Evolutionary conservation across 1,284 basidiomycete genomes (phyloP).

Genomic region (Fomes fomentarius): DNA sequence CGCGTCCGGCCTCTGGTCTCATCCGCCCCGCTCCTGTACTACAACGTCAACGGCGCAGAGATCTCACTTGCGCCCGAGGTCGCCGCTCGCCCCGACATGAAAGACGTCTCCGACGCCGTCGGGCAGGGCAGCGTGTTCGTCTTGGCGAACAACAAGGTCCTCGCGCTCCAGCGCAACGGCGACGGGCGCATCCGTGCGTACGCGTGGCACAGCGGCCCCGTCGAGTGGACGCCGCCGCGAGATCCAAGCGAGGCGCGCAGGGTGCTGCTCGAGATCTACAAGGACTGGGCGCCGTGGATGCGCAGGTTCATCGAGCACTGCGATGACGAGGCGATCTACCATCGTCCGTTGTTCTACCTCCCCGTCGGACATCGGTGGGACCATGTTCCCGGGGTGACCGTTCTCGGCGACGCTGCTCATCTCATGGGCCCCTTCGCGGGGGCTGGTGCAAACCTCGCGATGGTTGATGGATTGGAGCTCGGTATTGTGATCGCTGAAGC

Average conservation of each 20-base stretch:
- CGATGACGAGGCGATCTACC: conserved; percentile 10
- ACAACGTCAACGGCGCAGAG: conserved; percentile 8
- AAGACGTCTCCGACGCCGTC: conserved; percentile 5
- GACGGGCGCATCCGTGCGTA: conserved; percentile 12
- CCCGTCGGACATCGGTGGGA: conserved; percentile 13
- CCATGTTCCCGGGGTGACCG: conserved; percentile 19
- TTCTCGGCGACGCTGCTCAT: conserved; percentile 52
- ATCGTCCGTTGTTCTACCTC: conserved; percentile 6
- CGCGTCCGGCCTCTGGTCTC: conserved; percentile 38
- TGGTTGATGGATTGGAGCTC: conserved; percentile 24
- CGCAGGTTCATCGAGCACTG: conserved; percentile 9
- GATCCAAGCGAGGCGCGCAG: conserved; percentile 10
- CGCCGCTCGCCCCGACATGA: conserved; percentile 1
- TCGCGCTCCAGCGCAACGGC: neutral
- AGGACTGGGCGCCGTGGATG: conserved; percentile 11
- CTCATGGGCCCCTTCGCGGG: conserved; percentile 48
- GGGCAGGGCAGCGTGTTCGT: conserved; percentile 4
- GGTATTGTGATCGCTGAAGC: conserved; percentile 12
- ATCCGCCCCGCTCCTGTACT: conserved; percentile 6
- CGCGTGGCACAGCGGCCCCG: conserved; percentile 1
- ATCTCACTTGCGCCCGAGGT: conserved; percentile 3
- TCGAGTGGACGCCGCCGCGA: conserved; percentile 3
- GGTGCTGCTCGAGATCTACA: conserved; percentile 1
- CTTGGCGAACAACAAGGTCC: conserved; percentile 1
- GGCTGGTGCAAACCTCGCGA: no score